Conservation (phyloP, 164 flowering plant species). For the Umbellularia californica region DNA sequence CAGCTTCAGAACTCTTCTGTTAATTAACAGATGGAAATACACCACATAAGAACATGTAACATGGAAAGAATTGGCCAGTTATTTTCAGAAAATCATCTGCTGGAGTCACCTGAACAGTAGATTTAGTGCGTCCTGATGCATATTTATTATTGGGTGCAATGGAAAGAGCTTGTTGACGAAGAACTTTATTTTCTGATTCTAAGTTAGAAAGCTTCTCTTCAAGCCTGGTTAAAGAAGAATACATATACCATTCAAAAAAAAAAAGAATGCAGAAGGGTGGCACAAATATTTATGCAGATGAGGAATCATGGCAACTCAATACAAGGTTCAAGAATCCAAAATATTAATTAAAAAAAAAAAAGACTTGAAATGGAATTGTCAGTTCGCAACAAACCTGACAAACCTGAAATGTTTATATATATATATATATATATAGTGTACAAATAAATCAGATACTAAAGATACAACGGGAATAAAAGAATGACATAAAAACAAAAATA, state of each 20-base stretch:
- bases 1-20: constrained; percentile 62
- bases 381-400: too few relatives aligned
- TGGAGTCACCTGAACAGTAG: constrained; percentile 70
- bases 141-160: constrained; percentile 76
- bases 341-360: too few relatives aligned
- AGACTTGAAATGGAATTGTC: too few relatives aligned
- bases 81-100: neutral
- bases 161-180: constrained; percentile 94
- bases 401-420: too few relatives aligned
- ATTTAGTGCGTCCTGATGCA: constrained; percentile 77
- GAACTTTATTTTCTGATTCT: constrained; percentile 95
- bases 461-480: too few relatives aligned
- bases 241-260: neutral
- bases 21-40: constrained; percentile 12
- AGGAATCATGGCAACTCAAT: too few relatives aligned
- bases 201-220: constrained; percentile 88
- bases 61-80: neutral
- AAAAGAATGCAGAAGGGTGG: too few relatives aligned
- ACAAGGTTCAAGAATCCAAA: too few relatives aligned
- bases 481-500: too few relatives aligned
- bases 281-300: too few relatives aligned
- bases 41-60: neutral
- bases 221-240: constrained; percentile 42
- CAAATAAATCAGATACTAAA: too few relatives aligned
- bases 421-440: too few relatives aligned